phyloP scores from a whole-genome alignment of 371 early-diverging fungal genomes.

The Phascolomyces articulosus region DNA sequence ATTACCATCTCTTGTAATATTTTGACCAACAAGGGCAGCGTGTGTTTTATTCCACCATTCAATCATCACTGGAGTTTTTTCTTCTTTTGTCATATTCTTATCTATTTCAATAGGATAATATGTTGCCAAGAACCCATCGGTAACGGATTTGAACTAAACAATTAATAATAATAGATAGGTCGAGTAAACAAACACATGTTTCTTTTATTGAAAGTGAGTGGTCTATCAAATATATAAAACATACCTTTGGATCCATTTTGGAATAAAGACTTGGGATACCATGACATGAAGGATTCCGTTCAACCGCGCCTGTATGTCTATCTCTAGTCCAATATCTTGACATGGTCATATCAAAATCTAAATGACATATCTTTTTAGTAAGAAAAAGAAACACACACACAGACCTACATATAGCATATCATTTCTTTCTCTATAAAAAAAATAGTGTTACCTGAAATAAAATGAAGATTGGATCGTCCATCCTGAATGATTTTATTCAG shows the following conservation, averaged over 20 bases:
- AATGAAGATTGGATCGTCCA: conserved; percentile 53
- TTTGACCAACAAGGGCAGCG: conserved; percentile 47
- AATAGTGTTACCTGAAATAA: conserved; percentile 55
- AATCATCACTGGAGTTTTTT: conserved; percentile 71
- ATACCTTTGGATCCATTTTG: conserved; percentile 46
- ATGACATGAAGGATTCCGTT: conserved; percentile 65
- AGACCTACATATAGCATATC: too few species aligned
- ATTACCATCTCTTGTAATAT: conserved; percentile 51
- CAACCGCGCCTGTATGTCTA: conserved; percentile 43
- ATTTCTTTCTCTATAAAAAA: neutral
- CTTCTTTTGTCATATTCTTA: conserved; percentile 47
- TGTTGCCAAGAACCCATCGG: conserved; percentile 52
- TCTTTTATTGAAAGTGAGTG: too few species aligned
- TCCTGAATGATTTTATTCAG: conserved; percentile 51
- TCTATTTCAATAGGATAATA: conserved; percentile 80
- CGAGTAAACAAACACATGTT: too few species aligned
- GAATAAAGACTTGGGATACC: conserved; percentile 55
- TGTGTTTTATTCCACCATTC: conserved; percentile 79
- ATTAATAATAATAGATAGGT: neutral
- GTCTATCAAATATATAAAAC: neutral
- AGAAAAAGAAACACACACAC: too few species aligned
- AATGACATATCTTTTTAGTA: too few species aligned
- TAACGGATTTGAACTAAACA: conserved; percentile 47
- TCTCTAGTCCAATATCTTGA: conserved; percentile 65
- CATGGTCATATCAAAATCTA: conserved; percentile 83